These are phyloP conservation scores for Ehretia macrophylla DNA, from an alignment of 257 asterid genomes.

Conservation along the genomic window DNA sequence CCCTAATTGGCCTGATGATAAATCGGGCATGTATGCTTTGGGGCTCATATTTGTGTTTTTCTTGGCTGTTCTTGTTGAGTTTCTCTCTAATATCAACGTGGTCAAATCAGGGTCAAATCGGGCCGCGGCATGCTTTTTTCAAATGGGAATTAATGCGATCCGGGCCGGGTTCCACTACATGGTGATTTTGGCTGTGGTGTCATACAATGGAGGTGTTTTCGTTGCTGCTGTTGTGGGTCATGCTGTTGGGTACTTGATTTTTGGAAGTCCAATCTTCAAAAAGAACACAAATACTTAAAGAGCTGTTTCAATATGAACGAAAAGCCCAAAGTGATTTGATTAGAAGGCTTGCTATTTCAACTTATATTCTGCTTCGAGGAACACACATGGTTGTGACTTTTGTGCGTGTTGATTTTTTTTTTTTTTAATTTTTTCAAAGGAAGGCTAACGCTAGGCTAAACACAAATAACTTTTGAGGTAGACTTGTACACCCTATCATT, in stretches of 20 bases:
- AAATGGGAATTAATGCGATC: constrained; percentile 48
- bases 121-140: constrained; percentile 38
- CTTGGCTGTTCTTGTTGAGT: constrained; percentile 56
- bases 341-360: too few species aligned
- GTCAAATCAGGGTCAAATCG: constrained; percentile 59
- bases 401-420: too few species aligned
- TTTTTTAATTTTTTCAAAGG: too few species aligned
- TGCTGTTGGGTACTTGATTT: constrained; percentile 53
- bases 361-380: too few species aligned
- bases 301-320: too few species aligned
- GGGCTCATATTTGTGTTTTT: constrained; percentile 47
- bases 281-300: background rate
- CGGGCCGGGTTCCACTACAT: constrained; percentile 74
- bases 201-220: constrained; percentile 72
- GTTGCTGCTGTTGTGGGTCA: constrained; percentile 66
- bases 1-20: constrained; percentile 61
- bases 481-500: too few species aligned
- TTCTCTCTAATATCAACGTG: constrained; percentile 40
- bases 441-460: too few species aligned
- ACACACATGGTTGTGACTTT: too few species aligned
- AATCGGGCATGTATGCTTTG: constrained; percentile 61
- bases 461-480: too few species aligned
- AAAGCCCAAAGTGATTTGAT: too few species aligned
- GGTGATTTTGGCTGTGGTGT: constrained; percentile 70
- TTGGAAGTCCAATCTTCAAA: constrained; percentile 45